Conservation (phyloP, 2,329 filamentous ascomycete species). For the Aspergillus proliferans region DNA sequence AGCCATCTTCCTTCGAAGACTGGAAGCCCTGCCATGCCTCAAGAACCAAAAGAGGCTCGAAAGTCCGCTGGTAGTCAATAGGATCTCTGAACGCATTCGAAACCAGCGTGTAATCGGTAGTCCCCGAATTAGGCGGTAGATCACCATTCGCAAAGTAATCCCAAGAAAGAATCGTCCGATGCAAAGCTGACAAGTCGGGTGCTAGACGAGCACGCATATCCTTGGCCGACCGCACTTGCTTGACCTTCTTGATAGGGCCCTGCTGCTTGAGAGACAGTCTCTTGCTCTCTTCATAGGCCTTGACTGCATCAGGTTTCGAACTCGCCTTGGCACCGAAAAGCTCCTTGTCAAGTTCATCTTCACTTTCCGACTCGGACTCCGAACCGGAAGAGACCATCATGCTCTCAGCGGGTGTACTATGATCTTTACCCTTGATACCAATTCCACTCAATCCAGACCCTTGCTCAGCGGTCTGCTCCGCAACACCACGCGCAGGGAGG, state of each 20-base stretch:
- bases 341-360: constrained; percentile 67
- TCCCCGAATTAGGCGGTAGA: constrained; percentile 68
- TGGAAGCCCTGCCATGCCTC: constrained; percentile 96
- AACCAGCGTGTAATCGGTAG: constrained; percentile 67
- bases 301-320: constrained; percentile 36
- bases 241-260: constrained; percentile 76
- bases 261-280: constrained; percentile 50
- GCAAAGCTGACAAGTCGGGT: constrained; percentile 77
- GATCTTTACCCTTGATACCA: constrained; percentile 70
- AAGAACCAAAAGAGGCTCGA: constrained; percentile 80
- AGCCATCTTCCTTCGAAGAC: constrained; percentile 79
- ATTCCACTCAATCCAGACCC: constrained; percentile 71
- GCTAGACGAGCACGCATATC: constrained; percentile 91
- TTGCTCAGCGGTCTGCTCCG: constrained; percentile 60
- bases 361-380: constrained; percentile 66
- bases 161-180: constrained; percentile 84
- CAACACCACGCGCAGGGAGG: constrained; percentile 44
- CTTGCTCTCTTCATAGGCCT: constrained; percentile 43
- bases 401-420: constrained; percentile 61
- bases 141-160: constrained; percentile 88
- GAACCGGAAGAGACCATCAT: constrained; percentile 74
- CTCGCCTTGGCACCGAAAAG: constrained; percentile 49
- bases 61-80: constrained; percentile 75
- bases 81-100: constrained; percentile 72
- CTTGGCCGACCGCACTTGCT: constrained; percentile 73